Conservation (phyloP, 768 basidiomycete species). For the Russula lepida region DNA sequence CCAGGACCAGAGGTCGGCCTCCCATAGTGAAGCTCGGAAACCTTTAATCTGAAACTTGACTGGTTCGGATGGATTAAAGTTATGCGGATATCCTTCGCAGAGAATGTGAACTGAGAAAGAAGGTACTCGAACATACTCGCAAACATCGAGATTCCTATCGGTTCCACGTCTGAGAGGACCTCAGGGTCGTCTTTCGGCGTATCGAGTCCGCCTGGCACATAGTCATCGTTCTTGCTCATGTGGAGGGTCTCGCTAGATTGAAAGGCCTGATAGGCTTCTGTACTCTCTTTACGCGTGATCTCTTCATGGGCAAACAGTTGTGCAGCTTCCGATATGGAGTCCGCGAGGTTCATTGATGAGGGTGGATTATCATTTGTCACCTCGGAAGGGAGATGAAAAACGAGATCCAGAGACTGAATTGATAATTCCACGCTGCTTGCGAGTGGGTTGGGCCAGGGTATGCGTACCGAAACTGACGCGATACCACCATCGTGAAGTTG, state of each 20-base stretch:
- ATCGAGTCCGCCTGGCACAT: constrained; percentile 62
- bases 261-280: constrained; percentile 60
- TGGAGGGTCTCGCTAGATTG: constrained; percentile 35
- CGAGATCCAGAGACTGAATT: constrained; percentile 57
- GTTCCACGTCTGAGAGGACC: constrained; percentile 43
- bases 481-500: constrained; percentile 63
- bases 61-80: constrained; percentile 59
- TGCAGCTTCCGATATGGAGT: constrained; percentile 77
- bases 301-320: constrained; percentile 84
- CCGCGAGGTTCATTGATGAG: constrained; percentile 43
- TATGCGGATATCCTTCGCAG: constrained; percentile 57
- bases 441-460: constrained; percentile 82
- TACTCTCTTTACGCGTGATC: constrained; percentile 62
- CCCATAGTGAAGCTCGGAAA: constrained; percentile 52
- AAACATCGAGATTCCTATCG: constrained; percentile 72
- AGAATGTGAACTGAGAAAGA: constrained; percentile 71
- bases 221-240: constrained; percentile 28
- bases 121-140: constrained; percentile 72
- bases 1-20: constrained; percentile 31
- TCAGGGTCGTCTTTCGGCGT: constrained; percentile 39
- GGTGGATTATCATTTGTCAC: constrained; percentile 21
- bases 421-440: constrained; percentile 65
- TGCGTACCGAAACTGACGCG: constrained; percentile 62
- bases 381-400: constrained; percentile 39
- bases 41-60: constrained; percentile 49